phyloP scores from a whole-genome alignment of 768 basidiomycete species.

The Artomyces pyxidatus region DNA sequence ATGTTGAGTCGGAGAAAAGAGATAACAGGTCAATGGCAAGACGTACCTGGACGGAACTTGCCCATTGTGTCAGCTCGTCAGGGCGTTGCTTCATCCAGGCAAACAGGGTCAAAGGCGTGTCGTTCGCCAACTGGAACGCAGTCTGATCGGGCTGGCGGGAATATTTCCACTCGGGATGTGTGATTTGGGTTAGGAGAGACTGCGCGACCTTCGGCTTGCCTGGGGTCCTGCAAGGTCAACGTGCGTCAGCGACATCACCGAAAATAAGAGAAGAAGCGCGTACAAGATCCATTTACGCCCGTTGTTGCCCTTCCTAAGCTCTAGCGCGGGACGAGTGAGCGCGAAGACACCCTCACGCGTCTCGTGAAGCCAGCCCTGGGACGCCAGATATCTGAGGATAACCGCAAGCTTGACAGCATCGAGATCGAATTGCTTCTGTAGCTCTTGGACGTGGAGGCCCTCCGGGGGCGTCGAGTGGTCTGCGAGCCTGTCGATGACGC shows the following conservation, averaged over 20 bases:
- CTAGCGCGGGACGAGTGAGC: conserved; percentile 15
- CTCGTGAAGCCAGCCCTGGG: conserved; percentile 17
- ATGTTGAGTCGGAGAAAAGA: not conserved
- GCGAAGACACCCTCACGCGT: conserved; percentile 15
- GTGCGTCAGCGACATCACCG: not conserved
- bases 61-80: conserved; percentile 1
- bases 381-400: conserved; percentile 14
- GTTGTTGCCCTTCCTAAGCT: conserved; percentile 10
- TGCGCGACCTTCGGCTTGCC: conserved; percentile 10
- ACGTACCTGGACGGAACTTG: conserved; percentile 5
- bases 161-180: conserved; percentile 17
- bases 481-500: conserved; percentile 14
- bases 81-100: conserved; percentile 11
- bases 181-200: conserved; percentile 5
- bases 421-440: conserved; percentile 11
- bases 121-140: conserved; percentile 8
- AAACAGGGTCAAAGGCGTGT: conserved; percentile 9
- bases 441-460: conserved; percentile 11
- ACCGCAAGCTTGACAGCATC: conserved; percentile 12
- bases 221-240: conserved; percentile 7
- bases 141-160: conserved; percentile 8
- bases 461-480: not conserved
- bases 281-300: conserved; percentile 14
- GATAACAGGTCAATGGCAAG: not conserved
- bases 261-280: not conserved